Conservation (phyloP, 2,329 filamentous ascomycete genomes). For the Fusarium avenaceum region DNA sequence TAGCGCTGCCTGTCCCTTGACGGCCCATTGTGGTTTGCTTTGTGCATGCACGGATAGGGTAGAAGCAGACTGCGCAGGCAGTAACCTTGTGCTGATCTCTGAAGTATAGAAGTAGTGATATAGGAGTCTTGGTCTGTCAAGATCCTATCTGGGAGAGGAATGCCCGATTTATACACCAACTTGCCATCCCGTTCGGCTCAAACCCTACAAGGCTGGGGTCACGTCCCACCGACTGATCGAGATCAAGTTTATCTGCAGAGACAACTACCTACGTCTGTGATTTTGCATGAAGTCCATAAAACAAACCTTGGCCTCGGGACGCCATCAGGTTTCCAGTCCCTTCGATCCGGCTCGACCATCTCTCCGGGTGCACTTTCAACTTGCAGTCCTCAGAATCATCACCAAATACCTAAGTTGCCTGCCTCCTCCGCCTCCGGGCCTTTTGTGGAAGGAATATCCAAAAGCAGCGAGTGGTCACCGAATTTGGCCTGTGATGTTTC, state of each 20-base stretch:
- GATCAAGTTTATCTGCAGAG: background rate
- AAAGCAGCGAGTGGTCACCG: background rate
- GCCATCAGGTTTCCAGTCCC: background rate
- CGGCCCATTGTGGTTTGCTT: background rate
- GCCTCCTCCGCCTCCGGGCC: background rate
- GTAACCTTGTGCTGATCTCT: background rate
- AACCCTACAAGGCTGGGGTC: conserved; percentile 7
- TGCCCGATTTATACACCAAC: conserved; percentile 19
- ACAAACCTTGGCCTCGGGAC: background rate
- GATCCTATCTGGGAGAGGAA: background rate
- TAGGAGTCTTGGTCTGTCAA: background rate
- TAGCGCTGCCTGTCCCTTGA: background rate
- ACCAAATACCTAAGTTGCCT: background rate
- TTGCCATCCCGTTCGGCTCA: background rate
- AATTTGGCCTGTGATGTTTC: background rate
- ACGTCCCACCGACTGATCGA: background rate
- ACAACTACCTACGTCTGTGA: background rate
- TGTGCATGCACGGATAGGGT: background rate
- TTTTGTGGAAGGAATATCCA: background rate
- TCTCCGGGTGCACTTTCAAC: background rate
- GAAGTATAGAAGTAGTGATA: background rate
- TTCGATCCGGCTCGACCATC: background rate
- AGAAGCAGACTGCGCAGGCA: background rate
- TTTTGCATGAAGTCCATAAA: background rate
- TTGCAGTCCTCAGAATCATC: background rate